Evolutionary conservation across 306 rosid species (phyloP).

Genomic region (Vigna radiata): DNA sequence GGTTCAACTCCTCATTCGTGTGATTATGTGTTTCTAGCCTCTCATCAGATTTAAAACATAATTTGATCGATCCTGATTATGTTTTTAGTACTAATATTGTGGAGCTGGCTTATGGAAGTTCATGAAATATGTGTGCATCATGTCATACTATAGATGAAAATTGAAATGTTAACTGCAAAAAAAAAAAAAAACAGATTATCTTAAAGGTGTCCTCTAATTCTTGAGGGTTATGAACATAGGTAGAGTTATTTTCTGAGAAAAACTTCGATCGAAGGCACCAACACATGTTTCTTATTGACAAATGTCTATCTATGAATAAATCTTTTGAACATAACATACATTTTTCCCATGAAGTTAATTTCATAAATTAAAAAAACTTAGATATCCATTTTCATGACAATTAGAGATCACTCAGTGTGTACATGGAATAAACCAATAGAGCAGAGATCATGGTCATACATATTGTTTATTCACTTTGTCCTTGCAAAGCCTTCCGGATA

Average conservation of each 20-base stretch:
- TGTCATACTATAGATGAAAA: not conserved
- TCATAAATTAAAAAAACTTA: not conserved
- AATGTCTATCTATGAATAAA: not conserved
- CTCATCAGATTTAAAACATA: conserved; percentile 23
- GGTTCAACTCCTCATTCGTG: conserved; percentile 27
- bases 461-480: conserved; percentile 4
- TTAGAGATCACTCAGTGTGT: not conserved
- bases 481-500: not conserved
- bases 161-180: conserved; percentile 21
- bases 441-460: not conserved
- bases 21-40: conserved; percentile 30
- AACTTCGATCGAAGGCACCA: not conserved
- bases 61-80: not conserved
- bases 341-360: not conserved
- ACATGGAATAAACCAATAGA: conserved; percentile 7
- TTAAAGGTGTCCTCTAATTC: not conserved
- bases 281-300: conserved; percentile 1
- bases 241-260: not conserved
- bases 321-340: not conserved
- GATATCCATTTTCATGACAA: not conserved
- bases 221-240: conserved; percentile 6
- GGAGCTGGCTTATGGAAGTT: conserved; percentile 30
- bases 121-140: not conserved
- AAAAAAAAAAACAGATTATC: not conserved
- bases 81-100: conserved; percentile 3